Percentiles rank a stretch among this genome's conserved stretches.
Conservation (phyloP, 345 rosid species). For the Stellera chamaejasme region DNA sequence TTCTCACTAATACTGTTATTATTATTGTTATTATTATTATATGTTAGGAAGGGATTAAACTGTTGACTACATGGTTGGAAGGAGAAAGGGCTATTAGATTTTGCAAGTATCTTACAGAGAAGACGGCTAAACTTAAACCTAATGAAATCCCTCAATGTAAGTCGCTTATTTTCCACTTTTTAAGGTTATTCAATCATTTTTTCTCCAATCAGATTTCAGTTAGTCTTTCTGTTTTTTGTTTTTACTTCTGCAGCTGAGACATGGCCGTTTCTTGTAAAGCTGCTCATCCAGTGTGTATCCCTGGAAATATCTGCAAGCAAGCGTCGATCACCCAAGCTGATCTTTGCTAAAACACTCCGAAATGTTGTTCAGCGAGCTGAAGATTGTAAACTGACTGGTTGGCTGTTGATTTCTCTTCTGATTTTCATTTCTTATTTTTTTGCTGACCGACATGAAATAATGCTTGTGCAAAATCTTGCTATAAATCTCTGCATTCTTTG, state of each 20-base stretch:
- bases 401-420: slow-evolving; percentile 11
- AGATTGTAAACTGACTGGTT: slow-evolving; percentile 65
- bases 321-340: slow-evolving; percentile 52
- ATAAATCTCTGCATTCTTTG: neutral
- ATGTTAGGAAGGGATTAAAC: slow-evolving; percentile 72
- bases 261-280: slow-evolving; percentile 69
- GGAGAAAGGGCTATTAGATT: slow-evolving; percentile 54
- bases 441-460: neutral
- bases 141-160: slow-evolving; percentile 74
- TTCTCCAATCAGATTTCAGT: slow-evolving; percentile 6
- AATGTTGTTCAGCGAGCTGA: slow-evolving; percentile 61
- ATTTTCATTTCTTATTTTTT: neutral
- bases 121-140: slow-evolving; percentile 50
- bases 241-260: slow-evolving; percentile 70
- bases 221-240: neutral
- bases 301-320: slow-evolving; percentile 70
- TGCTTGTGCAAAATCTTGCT: neutral
- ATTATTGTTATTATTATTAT: slow-evolving; percentile 3
- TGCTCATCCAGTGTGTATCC: slow-evolving; percentile 64
- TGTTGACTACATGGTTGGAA: slow-evolving; percentile 74
- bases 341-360: slow-evolving; percentile 62
- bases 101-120: slow-evolving; percentile 59
- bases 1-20: neutral
- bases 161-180: slow-evolving; percentile 7
- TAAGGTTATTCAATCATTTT: neutral